Evolutionary conservation across 208 protist genomes (phyloP).

Genomic region (Acanthamoeba healyi): DNA sequence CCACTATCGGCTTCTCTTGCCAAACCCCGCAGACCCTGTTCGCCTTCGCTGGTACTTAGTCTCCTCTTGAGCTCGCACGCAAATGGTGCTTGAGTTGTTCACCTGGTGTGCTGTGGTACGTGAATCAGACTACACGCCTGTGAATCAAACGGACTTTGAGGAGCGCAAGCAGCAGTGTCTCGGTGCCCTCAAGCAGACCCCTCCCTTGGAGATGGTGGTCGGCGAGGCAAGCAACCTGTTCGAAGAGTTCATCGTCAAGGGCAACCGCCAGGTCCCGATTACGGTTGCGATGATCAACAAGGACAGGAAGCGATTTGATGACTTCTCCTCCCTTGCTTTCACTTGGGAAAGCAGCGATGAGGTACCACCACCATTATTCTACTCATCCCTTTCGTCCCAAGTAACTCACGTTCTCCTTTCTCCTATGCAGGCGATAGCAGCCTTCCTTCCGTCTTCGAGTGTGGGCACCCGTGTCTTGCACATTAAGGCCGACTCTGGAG

Average conservation of each 20-base stretch:
- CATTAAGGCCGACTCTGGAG: not conserved
- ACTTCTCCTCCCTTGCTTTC: slow-evolving; percentile 62
- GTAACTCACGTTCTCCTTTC: not conserved
- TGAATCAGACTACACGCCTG: not conserved
- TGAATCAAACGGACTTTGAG: slow-evolving; percentile 10
- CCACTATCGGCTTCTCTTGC: slow-evolving; percentile 55
- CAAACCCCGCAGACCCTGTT: slow-evolving; percentile 58
- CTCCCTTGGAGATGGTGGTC: slow-evolving; percentile 66
- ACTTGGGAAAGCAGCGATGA: slow-evolving; percentile 19
- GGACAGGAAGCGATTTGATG: slow-evolving; percentile 48
- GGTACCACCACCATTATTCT: not conserved
- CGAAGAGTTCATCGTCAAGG: not conserved
- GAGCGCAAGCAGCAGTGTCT: slow-evolving; percentile 67
- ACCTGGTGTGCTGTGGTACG: not conserved
- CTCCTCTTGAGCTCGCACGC: not conserved
- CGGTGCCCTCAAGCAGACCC: slow-evolving; percentile 47
- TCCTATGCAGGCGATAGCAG: not conserved
- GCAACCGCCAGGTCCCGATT: slow-evolving; percentile 23
- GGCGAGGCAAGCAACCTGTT: slow-evolving; percentile 38
- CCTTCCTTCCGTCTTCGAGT: not conserved
- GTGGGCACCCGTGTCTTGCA: not conserved
- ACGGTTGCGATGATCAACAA: slow-evolving; percentile 45
- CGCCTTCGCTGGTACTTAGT: slow-evolving; percentile 24
- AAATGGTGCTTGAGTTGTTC: not conserved
- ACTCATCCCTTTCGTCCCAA: not conserved